Evolutionary conservation across 2,329 filamentous ascomycete species (phyloP), one percentile per base, ranked within the genome.

Genomic region (Phaeophleospora eucalypticola): DNA sequence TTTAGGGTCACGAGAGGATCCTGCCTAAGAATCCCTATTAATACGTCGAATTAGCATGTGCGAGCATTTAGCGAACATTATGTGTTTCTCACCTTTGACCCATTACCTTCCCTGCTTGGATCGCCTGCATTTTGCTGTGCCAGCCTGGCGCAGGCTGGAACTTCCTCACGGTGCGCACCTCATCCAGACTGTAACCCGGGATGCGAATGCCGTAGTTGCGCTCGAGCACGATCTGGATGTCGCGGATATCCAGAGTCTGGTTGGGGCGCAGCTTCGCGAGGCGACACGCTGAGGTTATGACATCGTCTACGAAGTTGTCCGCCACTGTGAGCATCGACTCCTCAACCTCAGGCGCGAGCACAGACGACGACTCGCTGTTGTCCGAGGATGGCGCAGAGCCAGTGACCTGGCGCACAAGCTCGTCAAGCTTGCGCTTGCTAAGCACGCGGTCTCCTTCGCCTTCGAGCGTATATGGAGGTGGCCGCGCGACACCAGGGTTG

Each of bases 341-440:
- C 79, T 98, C 93, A 41, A 95, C 91, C 58, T 97, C 93, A 0
- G 93, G 88, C 20, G 88, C 88, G 56, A 97, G 72, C 51, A 82
- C 83, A 39, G 81, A 78, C 19, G 53, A 52, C 8, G 53, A 54
- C 34, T 82, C 83, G 8, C 85, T 86, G 46, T 56, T 51, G 52
- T 82, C 83, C 35, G 82, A 77, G n/a, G 80, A 76, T 52, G 87
- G 84, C 16, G 82, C 83, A 6, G 85, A 85, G 44, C 90, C 90
- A 29, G 89, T 95, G 49, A 97, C 89, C 69, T 97, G 91, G 41
- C 90, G 82, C 7, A 97, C 90, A 32, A 98, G 78, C 65, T 96
- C 91, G 63, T 98, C 90, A 34, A 98, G 78, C 72, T 95, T 97
- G 73, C 95, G 94, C 80, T 96, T 96, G 72, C 86, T 94, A n/a